A percentile compares a stretch with the other conserved stretches of the same genome.
Conservation (phyloP, 768 basidiomycete species). For the Kwoniella sp. region DNA sequence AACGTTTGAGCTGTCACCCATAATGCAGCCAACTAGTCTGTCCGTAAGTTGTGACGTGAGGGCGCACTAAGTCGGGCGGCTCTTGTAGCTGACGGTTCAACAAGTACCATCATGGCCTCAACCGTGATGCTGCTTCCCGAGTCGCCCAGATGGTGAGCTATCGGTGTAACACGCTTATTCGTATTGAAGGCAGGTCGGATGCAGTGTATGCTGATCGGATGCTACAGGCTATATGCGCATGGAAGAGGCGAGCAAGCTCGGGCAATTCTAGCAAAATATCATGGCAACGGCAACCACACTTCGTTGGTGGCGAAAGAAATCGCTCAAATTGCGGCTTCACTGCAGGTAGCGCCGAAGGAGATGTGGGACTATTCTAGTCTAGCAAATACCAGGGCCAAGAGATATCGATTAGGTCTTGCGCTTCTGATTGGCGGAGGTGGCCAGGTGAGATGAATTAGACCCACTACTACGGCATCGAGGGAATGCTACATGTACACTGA, state of each 20-base stretch:
- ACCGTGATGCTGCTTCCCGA: conserved; percentile 34
- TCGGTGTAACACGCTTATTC: too few relatives aligned
- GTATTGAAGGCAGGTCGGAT: too few relatives aligned
- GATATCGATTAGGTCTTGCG: conserved; percentile 31
- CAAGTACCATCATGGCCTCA: conserved; percentile 23
- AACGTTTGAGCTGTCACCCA: background rate
- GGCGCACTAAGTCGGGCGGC: too few relatives aligned
- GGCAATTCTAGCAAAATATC: conserved; percentile 27
- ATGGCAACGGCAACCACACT: conserved; percentile 32
- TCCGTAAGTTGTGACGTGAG: conserved; percentile 25
- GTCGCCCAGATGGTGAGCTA: conserved; percentile 41
- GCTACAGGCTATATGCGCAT: conserved; percentile 31
- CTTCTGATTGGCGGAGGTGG: conserved; percentile 33
- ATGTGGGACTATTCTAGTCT: conserved; percentile 26
- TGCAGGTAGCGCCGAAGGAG: background rate
- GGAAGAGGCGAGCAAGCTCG: conserved; percentile 29
- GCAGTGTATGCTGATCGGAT: too few relatives aligned
- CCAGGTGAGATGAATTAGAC: conserved; percentile 23
- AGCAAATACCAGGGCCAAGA: conserved; percentile 15
- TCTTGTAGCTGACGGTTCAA: background rate
- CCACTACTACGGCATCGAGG: too few relatives aligned
- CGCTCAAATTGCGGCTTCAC: conserved; percentile 23
- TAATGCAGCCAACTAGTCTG: conserved; percentile 28
- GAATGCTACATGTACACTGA: too few relatives aligned
- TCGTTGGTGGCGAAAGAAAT: conserved; percentile 30